Base-by-base conservation (phyloP, 2,329 filamentous ascomycete species). In the Claviceps monticola region DNA sequence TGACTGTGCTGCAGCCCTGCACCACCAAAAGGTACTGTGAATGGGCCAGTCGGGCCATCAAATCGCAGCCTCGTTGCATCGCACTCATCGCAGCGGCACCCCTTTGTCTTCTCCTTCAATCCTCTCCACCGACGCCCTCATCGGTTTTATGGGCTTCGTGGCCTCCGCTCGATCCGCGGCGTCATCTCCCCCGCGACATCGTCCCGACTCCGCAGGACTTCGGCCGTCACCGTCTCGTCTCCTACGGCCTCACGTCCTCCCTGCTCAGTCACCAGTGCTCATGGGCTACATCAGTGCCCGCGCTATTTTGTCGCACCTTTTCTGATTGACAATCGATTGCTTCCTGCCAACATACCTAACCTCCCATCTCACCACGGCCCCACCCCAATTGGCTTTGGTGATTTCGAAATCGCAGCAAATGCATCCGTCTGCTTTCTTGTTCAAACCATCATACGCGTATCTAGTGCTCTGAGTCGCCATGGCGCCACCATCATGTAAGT, bases 401-500 rank as follows among this genome's bases (percentile, higher is more conserved):
- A 34, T 34, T 34, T 34, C 29, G 4, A n/a, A 17, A 17, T 17
- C 14, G 6, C 17, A n/a, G 39, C 39, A 41, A 41, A 16, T n/a
- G 16, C 38, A 41, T 41, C 38, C 11, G 9, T 34, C 29, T 34
- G 29, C 29, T 34, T 11, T 34, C 29, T 11, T 11, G 29, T 4
- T 34, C 9, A n/a, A 41, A 8, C 17, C 43, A 46, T 21, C 44
- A 46, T 13, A 16, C 4, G 11, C 26, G 9, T 9, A 14, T n/a
- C 26, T 14, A 9, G 14, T 13, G 11, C 17, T 8, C 36, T 5
- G 17, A 14, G 23, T 43, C 34, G 34, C 44, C 49, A 63, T 63
- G 61, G 61, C 60, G 54, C 61, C 61, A 51, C 59, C 61, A 52
- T 59, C 61, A 52, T 54, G 61, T 63, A 52, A 61, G 60, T 59